Evolutionary conservation across 306 rosid genomes (phyloP).

Genomic region (Crataegus laevigata): DNA sequence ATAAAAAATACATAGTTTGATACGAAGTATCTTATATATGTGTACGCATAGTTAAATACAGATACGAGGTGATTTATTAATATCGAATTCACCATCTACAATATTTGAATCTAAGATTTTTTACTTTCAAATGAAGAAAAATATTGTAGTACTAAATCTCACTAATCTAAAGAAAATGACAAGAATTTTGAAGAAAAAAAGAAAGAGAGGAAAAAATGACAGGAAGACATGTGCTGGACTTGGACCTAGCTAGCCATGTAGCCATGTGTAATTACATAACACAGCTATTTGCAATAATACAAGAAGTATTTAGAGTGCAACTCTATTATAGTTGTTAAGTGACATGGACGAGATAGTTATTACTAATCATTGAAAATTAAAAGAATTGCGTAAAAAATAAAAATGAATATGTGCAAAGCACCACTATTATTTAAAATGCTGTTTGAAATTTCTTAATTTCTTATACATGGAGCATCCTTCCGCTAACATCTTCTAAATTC

Average conservation of each 20-base stretch:
- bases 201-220: neutral
- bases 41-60: too few relatives aligned
- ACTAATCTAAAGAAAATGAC: neutral
- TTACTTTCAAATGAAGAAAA: rapidly evolving
- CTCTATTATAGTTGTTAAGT: neutral
- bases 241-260: neutral
- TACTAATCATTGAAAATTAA: rapidly evolving
- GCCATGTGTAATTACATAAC: neutral
- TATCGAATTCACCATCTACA: too few relatives aligned
- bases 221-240: neutral
- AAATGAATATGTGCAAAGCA: too few relatives aligned
- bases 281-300: neutral
- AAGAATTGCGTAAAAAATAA: too few relatives aligned
- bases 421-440: too few relatives aligned
- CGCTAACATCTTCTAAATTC: too few relatives aligned
- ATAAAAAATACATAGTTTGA: too few relatives aligned
- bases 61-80: too few relatives aligned
- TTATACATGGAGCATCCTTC: too few relatives aligned
- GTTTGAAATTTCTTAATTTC: too few relatives aligned
- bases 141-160: too few relatives aligned
- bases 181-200: neutral
- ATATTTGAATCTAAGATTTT: rapidly evolving
- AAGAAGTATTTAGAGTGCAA: neutral
- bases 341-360: neutral
- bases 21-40: too few relatives aligned